phyloP scores from a whole-genome alignment of 2,329 filamentous ascomycete genomes.

The Rhexocercosporidium sp. region DNA sequence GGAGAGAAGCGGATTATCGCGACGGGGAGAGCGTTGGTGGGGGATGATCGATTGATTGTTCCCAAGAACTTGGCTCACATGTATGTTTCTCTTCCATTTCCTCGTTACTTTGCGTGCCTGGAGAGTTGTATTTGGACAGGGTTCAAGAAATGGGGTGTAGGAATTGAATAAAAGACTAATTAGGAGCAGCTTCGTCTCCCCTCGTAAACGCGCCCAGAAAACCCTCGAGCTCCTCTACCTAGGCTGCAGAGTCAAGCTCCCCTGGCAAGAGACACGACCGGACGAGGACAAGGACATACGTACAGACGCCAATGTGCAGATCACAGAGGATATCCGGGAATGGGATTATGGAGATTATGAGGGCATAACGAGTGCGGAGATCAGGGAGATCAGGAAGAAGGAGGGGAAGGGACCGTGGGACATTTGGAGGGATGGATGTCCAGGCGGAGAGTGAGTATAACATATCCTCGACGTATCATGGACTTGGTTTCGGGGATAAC shows the following conservation, averaged over 20 bases:
- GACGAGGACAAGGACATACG: conserved; percentile 46
- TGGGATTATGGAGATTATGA: conserved; percentile 89
- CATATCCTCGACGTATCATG: not conserved
- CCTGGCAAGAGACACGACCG: conserved; percentile 65
- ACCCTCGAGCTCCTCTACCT: conserved; percentile 90
- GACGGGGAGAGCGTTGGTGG: conserved; percentile 84
- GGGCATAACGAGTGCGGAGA: conserved; percentile 75
- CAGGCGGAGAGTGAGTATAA: conserved; percentile 77
- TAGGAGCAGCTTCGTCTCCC: conserved; percentile 75
- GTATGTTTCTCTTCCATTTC: conserved; percentile 51
- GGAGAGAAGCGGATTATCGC: conserved; percentile 78
- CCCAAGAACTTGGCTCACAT: conserved; percentile 83
- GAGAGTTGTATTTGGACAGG: not conserved
- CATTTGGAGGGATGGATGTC: conserved; percentile 90
- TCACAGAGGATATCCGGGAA: conserved; percentile 71
- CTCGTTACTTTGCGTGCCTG: not conserved
- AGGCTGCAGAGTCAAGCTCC: conserved; percentile 69
- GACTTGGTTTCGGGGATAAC: not conserved
- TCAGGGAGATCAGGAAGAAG: conserved; percentile 60
- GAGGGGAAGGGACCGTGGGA: conserved; percentile 71
- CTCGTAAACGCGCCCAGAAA: conserved; percentile 79
- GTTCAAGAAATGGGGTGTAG: not conserved
- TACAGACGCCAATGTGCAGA: conserved; percentile 65
- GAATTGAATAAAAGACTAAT: no score
- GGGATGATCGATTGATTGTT: conserved; percentile 82